Conservation (phyloP, 805 yeast species). For the Cyberlindnera subsufficiens region DNA sequence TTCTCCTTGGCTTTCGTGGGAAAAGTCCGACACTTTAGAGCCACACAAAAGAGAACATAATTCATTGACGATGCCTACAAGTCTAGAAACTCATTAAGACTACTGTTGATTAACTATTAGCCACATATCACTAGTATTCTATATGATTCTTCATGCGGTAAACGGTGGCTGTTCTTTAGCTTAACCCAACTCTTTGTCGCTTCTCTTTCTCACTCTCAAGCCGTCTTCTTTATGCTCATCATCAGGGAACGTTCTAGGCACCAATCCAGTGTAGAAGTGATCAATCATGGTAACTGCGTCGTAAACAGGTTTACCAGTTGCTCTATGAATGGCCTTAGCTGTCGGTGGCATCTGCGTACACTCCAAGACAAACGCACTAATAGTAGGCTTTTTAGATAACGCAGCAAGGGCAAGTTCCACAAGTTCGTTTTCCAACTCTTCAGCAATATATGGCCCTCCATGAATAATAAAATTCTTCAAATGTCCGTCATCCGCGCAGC, state of each 20-base stretch:
- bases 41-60: too few relatives aligned
- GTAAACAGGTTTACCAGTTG: slow-evolving; percentile 26
- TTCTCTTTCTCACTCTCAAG: slow-evolving; percentile 20
- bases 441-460: slow-evolving; percentile 22
- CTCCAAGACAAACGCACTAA: slow-evolving; percentile 28
- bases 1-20: too few relatives aligned
- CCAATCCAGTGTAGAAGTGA: slow-evolving; percentile 26
- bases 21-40: too few relatives aligned
- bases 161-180: too few relatives aligned
- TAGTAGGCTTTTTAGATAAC: slow-evolving; percentile 15
- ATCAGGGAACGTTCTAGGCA: slow-evolving; percentile 14
- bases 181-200: slow-evolving; percentile 20
- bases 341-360: slow-evolving; percentile 33
- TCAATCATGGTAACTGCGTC: slow-evolving; percentile 29
- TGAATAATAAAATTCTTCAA: slow-evolving; percentile 22
- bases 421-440: slow-evolving; percentile 23
- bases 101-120: too few relatives aligned
- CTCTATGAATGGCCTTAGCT: slow-evolving; percentile 23
- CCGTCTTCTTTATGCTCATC: slow-evolving; percentile 21
- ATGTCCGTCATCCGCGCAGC: slow-evolving; percentile 20
- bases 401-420: slow-evolving; percentile 20
- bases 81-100: too few relatives aligned
- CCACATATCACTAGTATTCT: too few relatives aligned
- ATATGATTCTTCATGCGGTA: too few relatives aligned
- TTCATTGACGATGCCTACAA: too few relatives aligned